A percentile compares a stretch with the other conserved stretches of the same genome.
phyloP scores from a whole-genome alignment of 352 stramenopile species.

The Elongisporangium anandrum region DNA sequence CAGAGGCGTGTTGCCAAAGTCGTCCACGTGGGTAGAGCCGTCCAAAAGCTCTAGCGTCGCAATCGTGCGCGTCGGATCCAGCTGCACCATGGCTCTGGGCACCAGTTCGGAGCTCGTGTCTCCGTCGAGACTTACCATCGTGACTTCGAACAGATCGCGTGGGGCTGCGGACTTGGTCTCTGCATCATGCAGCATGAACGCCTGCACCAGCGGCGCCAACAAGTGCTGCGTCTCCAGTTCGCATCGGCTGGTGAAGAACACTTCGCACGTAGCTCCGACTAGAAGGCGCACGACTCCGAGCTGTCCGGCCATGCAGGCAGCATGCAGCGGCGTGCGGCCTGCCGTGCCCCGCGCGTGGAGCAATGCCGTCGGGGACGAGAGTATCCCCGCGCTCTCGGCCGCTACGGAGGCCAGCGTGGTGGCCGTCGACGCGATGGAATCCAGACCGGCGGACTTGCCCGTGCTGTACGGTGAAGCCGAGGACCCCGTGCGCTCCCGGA shows the following conservation, averaged over 20 bases:
- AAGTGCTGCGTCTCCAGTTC: constrained; percentile 34
- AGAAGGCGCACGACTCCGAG: constrained; percentile 56
- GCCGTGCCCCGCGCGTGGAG: constrained; percentile 36
- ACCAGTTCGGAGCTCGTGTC: constrained; percentile 19
- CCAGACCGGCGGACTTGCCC: not conserved
- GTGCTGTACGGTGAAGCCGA: not conserved
- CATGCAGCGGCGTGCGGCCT: constrained; percentile 56
- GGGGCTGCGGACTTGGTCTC: not conserved
- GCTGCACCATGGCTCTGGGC: constrained; percentile 40
- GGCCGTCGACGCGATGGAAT: not conserved
- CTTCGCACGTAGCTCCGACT: constrained; percentile 47
- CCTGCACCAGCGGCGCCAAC: constrained; percentile 28
- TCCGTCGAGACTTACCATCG: constrained; percentile 40
- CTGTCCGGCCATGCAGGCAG: constrained; percentile 65
- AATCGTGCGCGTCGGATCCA: constrained; percentile 34
- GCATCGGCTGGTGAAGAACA: constrained; percentile 64
- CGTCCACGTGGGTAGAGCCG: constrained; percentile 43
- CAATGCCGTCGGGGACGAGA: constrained; percentile 13
- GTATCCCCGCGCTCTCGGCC: not conserved
- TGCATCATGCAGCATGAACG: constrained; percentile 1
- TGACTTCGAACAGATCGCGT: constrained; percentile 30
- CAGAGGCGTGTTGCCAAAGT: constrained; percentile 77
- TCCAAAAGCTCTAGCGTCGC: constrained; percentile 42
- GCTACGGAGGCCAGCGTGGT: not conserved
- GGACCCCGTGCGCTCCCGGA: not conserved